phyloP scores from a whole-genome alignment of 23 red algal species.

The Gracilaria gracilis region DNA sequence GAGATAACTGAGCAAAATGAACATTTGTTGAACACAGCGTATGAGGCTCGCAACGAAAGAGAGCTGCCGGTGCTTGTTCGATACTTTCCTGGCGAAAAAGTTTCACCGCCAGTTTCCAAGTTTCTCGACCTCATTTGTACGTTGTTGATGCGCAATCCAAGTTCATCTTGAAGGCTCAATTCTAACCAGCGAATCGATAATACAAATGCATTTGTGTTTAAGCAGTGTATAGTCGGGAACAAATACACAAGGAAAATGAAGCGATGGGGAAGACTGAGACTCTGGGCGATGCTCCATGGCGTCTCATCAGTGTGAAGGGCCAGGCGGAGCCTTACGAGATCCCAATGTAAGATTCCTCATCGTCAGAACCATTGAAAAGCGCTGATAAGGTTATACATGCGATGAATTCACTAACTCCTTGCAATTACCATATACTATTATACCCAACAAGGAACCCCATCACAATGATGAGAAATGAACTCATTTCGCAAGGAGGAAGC shows the following conservation, averaged over 20 bases:
- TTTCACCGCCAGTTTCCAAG: constrained; percentile 48
- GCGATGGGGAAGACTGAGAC: constrained; percentile 25
- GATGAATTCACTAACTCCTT: neutral
- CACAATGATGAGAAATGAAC: constrained; percentile 95
- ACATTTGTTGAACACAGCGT: constrained; percentile 68
- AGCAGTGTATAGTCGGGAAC: constrained; percentile 59
- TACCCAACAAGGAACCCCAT: constrained; percentile 67
- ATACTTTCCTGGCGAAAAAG: constrained; percentile 62
- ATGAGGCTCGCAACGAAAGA: constrained; percentile 76
- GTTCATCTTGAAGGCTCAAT: neutral
- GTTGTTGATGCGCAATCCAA: neutral
- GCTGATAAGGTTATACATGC: neutral
- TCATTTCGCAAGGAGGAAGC: constrained; percentile 86
- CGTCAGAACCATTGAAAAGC: neutral
- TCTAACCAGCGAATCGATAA: neutral
- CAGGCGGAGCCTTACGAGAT: constrained; percentile 87
- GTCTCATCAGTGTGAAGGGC: constrained; percentile 91
- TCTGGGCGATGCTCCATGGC: constrained; percentile 78
- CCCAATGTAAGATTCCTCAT: constrained; percentile 70
- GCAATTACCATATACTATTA: neutral
- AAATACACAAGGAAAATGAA: constrained; percentile 52
- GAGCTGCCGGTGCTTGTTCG: constrained; percentile 94
- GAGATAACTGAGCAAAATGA: constrained; percentile 86
- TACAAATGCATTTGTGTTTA: neutral
- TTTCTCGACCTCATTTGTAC: constrained; percentile 92